Base-by-base conservation (phyloP, 1,284 basidiomycete genomes). In the Lignosus rhinocerotis region DNA sequence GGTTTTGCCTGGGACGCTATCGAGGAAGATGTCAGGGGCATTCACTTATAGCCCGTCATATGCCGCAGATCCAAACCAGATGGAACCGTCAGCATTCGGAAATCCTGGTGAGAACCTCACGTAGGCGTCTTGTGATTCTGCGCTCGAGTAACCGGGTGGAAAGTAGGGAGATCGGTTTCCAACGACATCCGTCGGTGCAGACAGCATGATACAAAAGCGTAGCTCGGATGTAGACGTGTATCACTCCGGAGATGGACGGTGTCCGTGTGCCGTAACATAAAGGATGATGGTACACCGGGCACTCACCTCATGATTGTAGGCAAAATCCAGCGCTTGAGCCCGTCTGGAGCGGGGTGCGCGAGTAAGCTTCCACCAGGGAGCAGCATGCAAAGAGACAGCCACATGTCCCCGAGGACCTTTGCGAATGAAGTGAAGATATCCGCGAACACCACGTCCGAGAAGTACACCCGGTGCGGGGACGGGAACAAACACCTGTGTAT, bases 371-470 rank as follows among this genome's bases (percentile, higher is more conserved):
- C 88, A 34, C 90, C 84, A 9, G 89, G 89, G 57, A 90, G 73
- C 54, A 93, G 74, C 94, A 93, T 89, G 71, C 84, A 89, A 2
- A 89, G 69, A 1, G 92, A 94, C 25, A 98, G 77, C 92, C 93
- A 98, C 49, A 96, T 78, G 68, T 99, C 96, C 16, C 95, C 97
- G 38, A 98, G 79, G 31, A 99, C 95, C 76, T 98, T 98, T 43
- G 97, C 95, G 67, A 94, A 97, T 0, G 94, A 97, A 0, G 97
- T 99, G 67, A 97, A 84, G 60, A 98, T 86, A 80, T 99, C 97
- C 55, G 96, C 96, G 57, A 97, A 86, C 47, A 99, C 85, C 47
- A 99, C 87, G 70, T 99, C 96, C 43, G 88, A 87, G 74, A 99
- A 99, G 70, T 88, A 86, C 45, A 96, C 80, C 50, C 81, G 79